Evolutionary conservation across 306 rosid genomes (phyloP).

Genomic region (Casuarina cunninghamiana): DNA sequence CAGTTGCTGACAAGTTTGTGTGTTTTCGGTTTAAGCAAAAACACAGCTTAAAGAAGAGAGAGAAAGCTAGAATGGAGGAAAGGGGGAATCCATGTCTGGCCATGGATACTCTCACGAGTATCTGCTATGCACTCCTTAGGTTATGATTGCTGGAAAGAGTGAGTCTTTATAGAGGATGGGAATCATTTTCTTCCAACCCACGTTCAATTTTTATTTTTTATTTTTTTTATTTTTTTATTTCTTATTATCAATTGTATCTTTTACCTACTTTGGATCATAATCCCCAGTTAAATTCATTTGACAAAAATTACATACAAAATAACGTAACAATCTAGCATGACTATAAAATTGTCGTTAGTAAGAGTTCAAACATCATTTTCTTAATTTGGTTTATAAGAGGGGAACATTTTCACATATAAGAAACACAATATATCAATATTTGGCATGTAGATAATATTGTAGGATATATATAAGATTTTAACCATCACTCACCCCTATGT

Average conservation of each 20-base stretch:
- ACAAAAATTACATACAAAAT: not conserved
- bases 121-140: not conserved
- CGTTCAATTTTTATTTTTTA: not conserved
- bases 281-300: not conserved
- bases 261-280: not conserved
- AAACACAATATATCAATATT: no score
- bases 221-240: not conserved
- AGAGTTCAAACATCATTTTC: no score
- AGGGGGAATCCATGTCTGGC: constrained; percentile 7
- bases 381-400: no score
- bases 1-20: constrained; percentile 25
- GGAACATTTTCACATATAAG: no score
- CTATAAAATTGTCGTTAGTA: not conserved
- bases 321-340: not conserved
- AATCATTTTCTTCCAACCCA: not conserved
- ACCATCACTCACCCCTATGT: no score
- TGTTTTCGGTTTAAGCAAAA: constrained; percentile 25
- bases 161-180: constrained; percentile 17
- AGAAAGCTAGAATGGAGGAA: constrained; percentile 9
- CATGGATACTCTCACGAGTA: constrained; percentile 7
- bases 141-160: not conserved
- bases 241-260: not conserved
- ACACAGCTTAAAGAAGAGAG: constrained; percentile 30
- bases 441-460: no score
- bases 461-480: no score